These are phyloP conservation scores for Aspergillus bombycis DNA, from an alignment of 2,329 filamentous ascomycete genomes.

Conservation along the genomic window DNA sequence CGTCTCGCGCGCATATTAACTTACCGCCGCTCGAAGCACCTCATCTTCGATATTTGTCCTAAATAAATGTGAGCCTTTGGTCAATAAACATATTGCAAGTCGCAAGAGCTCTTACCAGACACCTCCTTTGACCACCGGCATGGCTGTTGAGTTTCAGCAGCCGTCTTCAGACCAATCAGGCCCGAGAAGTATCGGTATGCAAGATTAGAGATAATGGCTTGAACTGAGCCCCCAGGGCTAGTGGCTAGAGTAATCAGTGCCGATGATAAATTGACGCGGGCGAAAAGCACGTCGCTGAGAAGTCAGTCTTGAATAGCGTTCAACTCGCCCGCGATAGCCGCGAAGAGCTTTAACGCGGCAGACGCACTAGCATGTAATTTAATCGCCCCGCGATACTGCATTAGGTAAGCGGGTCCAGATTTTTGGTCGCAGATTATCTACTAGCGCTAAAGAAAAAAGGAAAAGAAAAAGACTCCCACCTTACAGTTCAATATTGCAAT, in stretches of 20 bases:
- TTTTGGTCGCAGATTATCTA: constrained; percentile 29
- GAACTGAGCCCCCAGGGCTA: constrained; percentile 16
- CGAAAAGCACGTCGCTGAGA: constrained; percentile 16
- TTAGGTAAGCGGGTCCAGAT: constrained; percentile 38
- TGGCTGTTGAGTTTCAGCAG: constrained; percentile 37
- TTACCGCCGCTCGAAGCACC: constrained; percentile 86
- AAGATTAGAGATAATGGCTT: not conserved
- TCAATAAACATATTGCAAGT: not conserved
- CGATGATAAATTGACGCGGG: constrained; percentile 27
- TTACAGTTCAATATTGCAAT: constrained; percentile 10
- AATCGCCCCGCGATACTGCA: constrained; percentile 25
- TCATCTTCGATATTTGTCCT: constrained; percentile 81
- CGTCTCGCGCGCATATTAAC: constrained; percentile 10
- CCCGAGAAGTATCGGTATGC: not conserved
- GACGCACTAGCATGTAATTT: constrained; percentile 23
- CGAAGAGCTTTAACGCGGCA: constrained; percentile 32
- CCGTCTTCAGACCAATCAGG: not conserved
- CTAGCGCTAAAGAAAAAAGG: constrained; percentile 26
- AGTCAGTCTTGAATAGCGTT: constrained; percentile 6
- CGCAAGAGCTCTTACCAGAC: constrained; percentile 53
- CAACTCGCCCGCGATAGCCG: constrained; percentile 19
- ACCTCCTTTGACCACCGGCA: constrained; percentile 69
- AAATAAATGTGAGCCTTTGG: constrained; percentile 22
- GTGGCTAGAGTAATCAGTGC: constrained; percentile 16
- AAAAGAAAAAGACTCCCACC: constrained; percentile 3